Evolutionary conservation across 2,329 filamentous ascomycete species (phyloP).

Genomic region (Penicillium sp.): DNA sequence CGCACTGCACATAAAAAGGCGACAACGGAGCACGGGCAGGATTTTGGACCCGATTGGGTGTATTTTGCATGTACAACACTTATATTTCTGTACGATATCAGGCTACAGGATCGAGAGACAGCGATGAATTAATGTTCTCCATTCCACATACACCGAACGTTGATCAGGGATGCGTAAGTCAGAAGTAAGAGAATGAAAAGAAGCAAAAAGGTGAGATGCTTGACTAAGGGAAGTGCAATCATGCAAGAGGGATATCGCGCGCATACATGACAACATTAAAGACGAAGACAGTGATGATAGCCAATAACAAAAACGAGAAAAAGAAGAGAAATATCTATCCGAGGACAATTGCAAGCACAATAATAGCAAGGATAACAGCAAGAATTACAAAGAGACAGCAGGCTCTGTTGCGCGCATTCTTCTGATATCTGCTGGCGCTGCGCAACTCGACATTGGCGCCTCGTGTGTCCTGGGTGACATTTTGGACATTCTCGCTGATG

Average conservation of each 20-base stretch:
- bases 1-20: constrained; percentile 23
- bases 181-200: constrained; percentile 5
- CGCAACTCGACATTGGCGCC: constrained; percentile 83
- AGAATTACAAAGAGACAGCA: constrained; percentile 89
- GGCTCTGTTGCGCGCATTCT: constrained; percentile 88
- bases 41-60: constrained; percentile 22
- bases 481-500: constrained; percentile 84
- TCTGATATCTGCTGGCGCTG: constrained; percentile 87
- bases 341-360: constrained; percentile 80
- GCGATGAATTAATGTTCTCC: constrained; percentile 24
- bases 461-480: constrained; percentile 73
- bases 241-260: constrained; percentile 37
- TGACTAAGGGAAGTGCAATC: constrained; percentile 8
- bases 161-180: constrained; percentile 3
- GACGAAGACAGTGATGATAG: constrained; percentile 7
- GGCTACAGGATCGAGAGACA: constrained; percentile 16
- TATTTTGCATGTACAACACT: constrained; percentile 36
- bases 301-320: constrained; percentile 6
- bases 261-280: constrained; percentile 18
- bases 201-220: constrained; percentile 11
- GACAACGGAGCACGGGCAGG: constrained; percentile 27
- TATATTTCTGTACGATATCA: constrained; percentile 34
- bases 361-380: constrained; percentile 81
- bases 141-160: constrained; percentile 19
- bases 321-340: constrained; percentile 49